Evolutionary conservation across 352 stramenopile species (phyloP).

Genomic region (Blastocystis sp.): DNA sequence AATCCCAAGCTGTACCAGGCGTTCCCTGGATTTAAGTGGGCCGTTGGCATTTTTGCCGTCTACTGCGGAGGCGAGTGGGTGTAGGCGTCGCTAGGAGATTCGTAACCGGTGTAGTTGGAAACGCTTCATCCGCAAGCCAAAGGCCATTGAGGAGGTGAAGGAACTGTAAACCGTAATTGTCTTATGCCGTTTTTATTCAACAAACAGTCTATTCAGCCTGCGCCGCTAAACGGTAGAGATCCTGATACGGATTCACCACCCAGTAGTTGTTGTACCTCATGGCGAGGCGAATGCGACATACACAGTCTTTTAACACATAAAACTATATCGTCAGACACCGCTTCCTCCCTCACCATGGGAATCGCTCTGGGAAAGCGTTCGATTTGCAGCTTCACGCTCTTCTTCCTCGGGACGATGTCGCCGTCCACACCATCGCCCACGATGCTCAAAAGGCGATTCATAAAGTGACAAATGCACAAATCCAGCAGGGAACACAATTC

Average conservation of each 20-base stretch:
- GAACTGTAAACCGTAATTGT: conserved; percentile 13
- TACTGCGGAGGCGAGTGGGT: conserved; percentile 71
- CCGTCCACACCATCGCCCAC: neutral
- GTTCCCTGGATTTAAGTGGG: conserved; percentile 73
- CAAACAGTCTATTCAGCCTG: neutral
- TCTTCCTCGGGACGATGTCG: neutral
- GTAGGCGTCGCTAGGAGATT: neutral
- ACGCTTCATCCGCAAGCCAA: conserved; percentile 62
- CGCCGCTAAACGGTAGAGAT: conserved; percentile 2
- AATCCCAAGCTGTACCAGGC: conserved; percentile 68
- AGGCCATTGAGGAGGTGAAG: conserved; percentile 19
- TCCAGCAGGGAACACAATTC: neutral
- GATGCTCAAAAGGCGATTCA: neutral
- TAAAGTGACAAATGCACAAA: neutral
- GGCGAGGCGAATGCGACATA: conserved; percentile 46
- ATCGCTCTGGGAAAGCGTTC: neutral
- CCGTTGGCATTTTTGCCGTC: conserved; percentile 73
- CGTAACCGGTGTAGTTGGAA: conserved; percentile 25
- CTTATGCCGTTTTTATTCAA: neutral
- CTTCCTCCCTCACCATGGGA: neutral
- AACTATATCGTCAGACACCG: conserved; percentile 25
- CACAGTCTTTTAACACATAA: conserved; percentile 37
- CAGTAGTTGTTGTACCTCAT: conserved; percentile 61
- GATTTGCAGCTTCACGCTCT: neutral
- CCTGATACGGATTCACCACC: conserved; percentile 61